A percentile compares a stretch with the other conserved stretches of the same genome.
Evolutionary conservation across 345 rosid species (phyloP).

Genomic region (Balakata baccata): DNA sequence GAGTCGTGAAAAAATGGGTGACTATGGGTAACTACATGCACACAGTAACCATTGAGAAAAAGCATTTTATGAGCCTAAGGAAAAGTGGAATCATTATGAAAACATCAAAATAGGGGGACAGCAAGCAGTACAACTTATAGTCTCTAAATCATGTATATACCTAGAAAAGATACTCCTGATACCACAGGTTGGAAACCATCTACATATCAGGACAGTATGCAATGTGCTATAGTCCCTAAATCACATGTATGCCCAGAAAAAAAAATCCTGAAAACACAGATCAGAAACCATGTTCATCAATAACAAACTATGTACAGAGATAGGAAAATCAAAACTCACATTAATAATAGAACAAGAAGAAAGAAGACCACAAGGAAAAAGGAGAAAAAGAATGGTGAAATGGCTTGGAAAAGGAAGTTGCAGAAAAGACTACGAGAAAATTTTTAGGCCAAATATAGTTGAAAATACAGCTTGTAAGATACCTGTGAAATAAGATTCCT

Average conservation of each 20-base stretch:
- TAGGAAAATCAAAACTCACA: not conserved
- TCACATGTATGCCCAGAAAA: not conserved
- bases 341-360: not conserved
- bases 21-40: no score
- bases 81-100: not conserved
- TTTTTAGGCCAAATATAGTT: not conserved
- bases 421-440: not conserved
- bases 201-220: not conserved
- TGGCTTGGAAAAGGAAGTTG: not conserved
- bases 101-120: not conserved
- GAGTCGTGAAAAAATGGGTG: no score
- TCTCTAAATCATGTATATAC: not conserved
- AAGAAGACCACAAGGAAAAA: not conserved
- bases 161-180: not conserved
- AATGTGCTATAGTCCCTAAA: not conserved
- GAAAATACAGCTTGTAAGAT: slow-evolving; percentile 20
- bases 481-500: slow-evolving; percentile 95
- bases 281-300: not conserved
- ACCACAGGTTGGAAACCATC: not conserved
- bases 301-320: not conserved
- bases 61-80: not conserved
- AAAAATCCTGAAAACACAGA: not conserved
- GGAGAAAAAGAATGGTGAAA: not conserved
- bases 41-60: not conserved
- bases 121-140: not conserved